Conservation (phyloP, 441 rosid species). For the Cnidoscolus chayamansa region DNA sequence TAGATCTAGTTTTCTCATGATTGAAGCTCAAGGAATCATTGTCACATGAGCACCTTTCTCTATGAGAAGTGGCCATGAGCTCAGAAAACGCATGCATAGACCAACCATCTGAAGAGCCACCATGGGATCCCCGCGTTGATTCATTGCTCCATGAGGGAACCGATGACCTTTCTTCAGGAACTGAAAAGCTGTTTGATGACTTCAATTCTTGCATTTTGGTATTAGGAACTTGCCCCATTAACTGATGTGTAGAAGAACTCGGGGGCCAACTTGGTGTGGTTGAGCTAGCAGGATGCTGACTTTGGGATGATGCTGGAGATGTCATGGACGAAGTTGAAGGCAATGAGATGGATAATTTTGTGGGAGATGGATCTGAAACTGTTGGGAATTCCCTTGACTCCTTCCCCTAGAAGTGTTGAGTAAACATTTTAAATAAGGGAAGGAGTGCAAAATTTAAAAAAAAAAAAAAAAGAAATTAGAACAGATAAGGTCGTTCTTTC, state of each 20-base stretch:
- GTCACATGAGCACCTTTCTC: conserved; percentile 62
- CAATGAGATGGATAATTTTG: conserved; percentile 51
- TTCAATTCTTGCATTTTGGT: conserved; percentile 38
- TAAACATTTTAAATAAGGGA: conserved; percentile 20
- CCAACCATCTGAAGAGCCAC: conserved; percentile 81
- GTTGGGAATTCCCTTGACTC: conserved; percentile 42
- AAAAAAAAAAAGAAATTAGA: not conserved
- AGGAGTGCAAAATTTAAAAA: not conserved
- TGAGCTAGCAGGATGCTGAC: conserved; percentile 48
- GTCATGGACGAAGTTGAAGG: conserved; percentile 63
- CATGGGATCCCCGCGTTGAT: conserved; percentile 48
- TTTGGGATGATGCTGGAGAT: conserved; percentile 53
- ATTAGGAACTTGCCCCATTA: conserved; percentile 47
- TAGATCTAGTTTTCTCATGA: conserved; percentile 48
- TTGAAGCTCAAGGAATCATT: conserved; percentile 46
- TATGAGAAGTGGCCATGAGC: conserved; percentile 63
- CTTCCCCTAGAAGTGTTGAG: conserved; percentile 43
- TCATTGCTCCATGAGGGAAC: conserved; percentile 54
- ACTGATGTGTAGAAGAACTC: conserved; percentile 38
- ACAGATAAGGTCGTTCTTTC: conserved; percentile 13
- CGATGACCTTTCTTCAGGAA: conserved; percentile 50
- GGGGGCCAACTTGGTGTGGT: conserved; percentile 41
- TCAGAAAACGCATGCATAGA: conserved; percentile 85
- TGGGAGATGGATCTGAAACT: conserved; percentile 47
- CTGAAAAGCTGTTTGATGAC: conserved; percentile 48